Evolutionary conservation across 2,329 filamentous ascomycete species (phyloP), one percentile per base, ranked within the genome.

Genomic region (Colletotrichum scovillei): DNA sequence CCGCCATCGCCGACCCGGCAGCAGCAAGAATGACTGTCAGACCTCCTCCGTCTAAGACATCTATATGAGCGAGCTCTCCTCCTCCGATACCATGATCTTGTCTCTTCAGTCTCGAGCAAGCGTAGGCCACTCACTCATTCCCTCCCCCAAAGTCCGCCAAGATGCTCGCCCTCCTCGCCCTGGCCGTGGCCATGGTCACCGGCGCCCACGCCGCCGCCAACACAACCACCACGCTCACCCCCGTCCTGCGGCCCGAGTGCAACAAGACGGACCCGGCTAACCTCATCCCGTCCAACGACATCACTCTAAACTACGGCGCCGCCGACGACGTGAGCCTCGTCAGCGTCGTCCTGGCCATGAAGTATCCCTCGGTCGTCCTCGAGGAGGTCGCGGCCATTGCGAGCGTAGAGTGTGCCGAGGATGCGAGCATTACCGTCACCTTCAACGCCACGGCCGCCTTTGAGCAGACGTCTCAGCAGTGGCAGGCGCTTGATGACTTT

Each of bases 321-420:
- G 42, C 60, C 59, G 52, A 32, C 16, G 35, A 56, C 8, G 88
- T 88, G 76, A 89, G 88, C 16, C 83, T 91, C 52, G 84, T 86
- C 19, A 85, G 87, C 74, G 88, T 89, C 30, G 90, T 90, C 72
- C 67, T 88, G 86, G 60, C 86, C 84, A 65, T 86, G 86, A 76
- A 75, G 62, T 75, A 76, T 49, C 71, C 76, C 3, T 72, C 76
- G 7, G 76, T 78, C n/a, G 59, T 74, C 14, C 76, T 77, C 32
- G 76, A 78, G 71, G 76, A 78, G 55, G 60, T 78, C 46, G 89
- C 89, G 28, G 90, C 84, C 4, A 74, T 89, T 9, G 84, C 85
- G 12, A 91, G 88, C 1, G 82, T 91, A 67, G 78, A 84, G 59
- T 91, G 89, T 76, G 91, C 91, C 79, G 88, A 42, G 16, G 38